Conservation (phyloP, 2,329 filamentous ascomycete species). For the Colletotrichum sansevieriae region DNA sequence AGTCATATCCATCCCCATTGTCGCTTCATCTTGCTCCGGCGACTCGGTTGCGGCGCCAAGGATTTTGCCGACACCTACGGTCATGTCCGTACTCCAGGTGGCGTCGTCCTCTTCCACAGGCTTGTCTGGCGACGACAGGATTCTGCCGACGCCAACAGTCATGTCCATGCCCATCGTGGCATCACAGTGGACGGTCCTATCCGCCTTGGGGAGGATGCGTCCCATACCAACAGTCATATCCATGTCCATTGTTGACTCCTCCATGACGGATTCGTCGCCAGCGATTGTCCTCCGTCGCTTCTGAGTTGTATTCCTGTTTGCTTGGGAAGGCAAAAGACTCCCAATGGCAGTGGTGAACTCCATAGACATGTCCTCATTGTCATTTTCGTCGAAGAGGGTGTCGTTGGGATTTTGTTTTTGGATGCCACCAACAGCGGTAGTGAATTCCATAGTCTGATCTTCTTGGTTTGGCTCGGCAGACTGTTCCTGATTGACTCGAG, state of each 20-base stretch:
- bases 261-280: slow-evolving; percentile 51
- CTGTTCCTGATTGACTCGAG: slow-evolving; percentile 50
- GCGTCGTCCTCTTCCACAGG: slow-evolving; percentile 66
- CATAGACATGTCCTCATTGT: slow-evolving; percentile 82
- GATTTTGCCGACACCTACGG: slow-evolving; percentile 60
- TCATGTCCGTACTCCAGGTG: slow-evolving; percentile 69
- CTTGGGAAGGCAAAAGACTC: slow-evolving; percentile 58
- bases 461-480: slow-evolving; percentile 44
- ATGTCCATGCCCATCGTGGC: slow-evolving; percentile 76
- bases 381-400: slow-evolving; percentile 50
- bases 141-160: slow-evolving; percentile 71
- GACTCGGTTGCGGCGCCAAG: slow-evolving; percentile 45
- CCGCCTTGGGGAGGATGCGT: slow-evolving; percentile 60
- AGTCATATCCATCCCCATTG: slow-evolving; percentile 73
- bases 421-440: slow-evolving; percentile 82
- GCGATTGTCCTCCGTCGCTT: slow-evolving; percentile 46
- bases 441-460: slow-evolving; percentile 88
- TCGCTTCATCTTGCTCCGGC: slow-evolving; percentile 44
- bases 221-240: slow-evolving; percentile 74
- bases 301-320: slow-evolving; percentile 33
- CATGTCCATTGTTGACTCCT: slow-evolving; percentile 56
- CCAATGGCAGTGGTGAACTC: slow-evolving; percentile 79
- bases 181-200: slow-evolving; percentile 45
- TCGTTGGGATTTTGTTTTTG: slow-evolving; percentile 47
- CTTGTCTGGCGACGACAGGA: slow-evolving; percentile 54